phyloP scores from a whole-genome alignment of 164 flowering plant species.

The Piper longum region DNA sequence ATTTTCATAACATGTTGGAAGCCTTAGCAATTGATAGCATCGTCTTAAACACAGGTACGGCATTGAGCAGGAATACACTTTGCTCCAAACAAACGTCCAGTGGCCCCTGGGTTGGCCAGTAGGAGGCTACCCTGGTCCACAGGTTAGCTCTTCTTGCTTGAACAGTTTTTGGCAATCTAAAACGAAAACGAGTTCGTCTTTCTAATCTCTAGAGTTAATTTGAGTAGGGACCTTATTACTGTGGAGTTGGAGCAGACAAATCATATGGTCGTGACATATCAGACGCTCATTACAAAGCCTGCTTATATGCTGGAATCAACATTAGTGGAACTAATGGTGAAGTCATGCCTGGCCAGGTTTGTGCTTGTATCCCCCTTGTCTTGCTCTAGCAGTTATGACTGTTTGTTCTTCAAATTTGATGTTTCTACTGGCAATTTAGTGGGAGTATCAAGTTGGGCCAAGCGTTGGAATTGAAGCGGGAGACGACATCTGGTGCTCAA shows the following conservation, averaged over 20 bases:
- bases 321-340: constrained; percentile 97
- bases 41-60: constrained; percentile 49
- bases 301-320: constrained; percentile 92
- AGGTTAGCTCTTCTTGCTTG: constrained; percentile 28
- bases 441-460: constrained; percentile 99
- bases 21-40: background rate
- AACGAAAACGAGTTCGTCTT: background rate
- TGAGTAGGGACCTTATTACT: constrained; percentile 87
- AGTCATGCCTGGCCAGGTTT: constrained; percentile 99
- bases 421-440: constrained; percentile 25
- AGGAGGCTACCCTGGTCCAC: constrained; percentile 97
- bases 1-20: background rate
- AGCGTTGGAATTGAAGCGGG: constrained; percentile 97
- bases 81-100: constrained; percentile 71
- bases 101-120: constrained; percentile 99
- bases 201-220: background rate
- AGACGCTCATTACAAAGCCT: constrained; percentile 98
- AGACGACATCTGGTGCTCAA: constrained; percentile 83
- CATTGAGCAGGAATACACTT: constrained; percentile 95
- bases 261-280: constrained; percentile 95
- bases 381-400: background rate
- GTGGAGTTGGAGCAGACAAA: constrained; percentile 92
- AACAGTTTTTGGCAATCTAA: background rate
- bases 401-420: background rate
- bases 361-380: constrained; percentile 4